Percentiles rank a stretch among this genome's conserved stretches.
These are phyloP conservation scores for Podila verticillata DNA, from an alignment of 192 early-diverging fungal species.

Conservation along the genomic window DNA sequence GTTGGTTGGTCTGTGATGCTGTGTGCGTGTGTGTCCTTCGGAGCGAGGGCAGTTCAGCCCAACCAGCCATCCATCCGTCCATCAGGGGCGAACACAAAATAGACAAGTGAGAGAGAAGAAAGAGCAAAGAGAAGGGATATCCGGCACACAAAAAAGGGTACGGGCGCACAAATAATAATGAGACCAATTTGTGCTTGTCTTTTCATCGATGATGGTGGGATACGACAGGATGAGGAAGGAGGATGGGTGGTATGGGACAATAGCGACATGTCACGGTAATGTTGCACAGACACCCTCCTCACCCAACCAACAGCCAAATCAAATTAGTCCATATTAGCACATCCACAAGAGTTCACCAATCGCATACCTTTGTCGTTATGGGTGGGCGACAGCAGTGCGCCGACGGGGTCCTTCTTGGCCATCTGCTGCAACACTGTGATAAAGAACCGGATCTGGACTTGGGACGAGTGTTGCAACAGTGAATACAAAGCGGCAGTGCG, in stretches of 20 bases:
- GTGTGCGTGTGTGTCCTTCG: not conserved
- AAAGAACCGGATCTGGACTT: constrained; percentile 94
- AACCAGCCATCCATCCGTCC: not conserved
- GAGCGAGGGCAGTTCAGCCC: not conserved
- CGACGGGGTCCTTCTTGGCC: constrained; percentile 85
- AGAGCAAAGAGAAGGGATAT: too few relatives aligned
- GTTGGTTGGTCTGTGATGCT: not conserved
- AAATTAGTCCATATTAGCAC: too few relatives aligned
- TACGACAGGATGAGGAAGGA: not conserved
- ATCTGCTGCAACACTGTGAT: constrained; percentile 93
- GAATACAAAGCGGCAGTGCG: constrained; percentile 92
- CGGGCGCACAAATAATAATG: not conserved
- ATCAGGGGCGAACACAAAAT: too few relatives aligned
- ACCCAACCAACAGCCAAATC: too few relatives aligned
- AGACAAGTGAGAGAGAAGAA: too few relatives aligned
- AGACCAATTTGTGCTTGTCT: not conserved
- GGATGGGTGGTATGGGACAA: not conserved
- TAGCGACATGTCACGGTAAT: too few relatives aligned
- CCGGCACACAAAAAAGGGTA: too few relatives aligned
- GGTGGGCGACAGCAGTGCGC: constrained; percentile 63
- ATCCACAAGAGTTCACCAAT: not conserved
- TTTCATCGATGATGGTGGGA: too few relatives aligned
- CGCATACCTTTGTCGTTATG: constrained; percentile 60
- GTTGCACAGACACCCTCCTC: not conserved
- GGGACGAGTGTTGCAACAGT: constrained; percentile 89